A percentile compares a stretch with the other conserved stretches of the same genome.
Evolutionary conservation across 805 yeast species (phyloP).

Genomic region (Sporopachydermia lactativora): DNA sequence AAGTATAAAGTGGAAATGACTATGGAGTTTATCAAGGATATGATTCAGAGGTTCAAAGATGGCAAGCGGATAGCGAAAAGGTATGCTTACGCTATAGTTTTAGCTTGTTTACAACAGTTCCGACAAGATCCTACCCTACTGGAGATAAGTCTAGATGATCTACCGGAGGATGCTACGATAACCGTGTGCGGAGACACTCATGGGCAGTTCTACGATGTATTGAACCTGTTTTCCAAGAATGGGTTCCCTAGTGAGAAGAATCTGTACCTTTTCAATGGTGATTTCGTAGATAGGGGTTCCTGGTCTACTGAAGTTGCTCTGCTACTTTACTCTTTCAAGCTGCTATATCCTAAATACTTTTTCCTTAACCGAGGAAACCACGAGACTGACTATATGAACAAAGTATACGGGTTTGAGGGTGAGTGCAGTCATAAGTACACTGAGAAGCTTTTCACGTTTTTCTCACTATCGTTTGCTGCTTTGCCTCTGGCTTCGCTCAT

Average conservation of each 20-base stretch:
- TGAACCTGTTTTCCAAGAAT: constrained; percentile 60
- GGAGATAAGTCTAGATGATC: constrained; percentile 35
- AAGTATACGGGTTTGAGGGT: constrained; percentile 90
- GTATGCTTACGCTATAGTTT: constrained; percentile 70
- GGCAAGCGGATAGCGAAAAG: constrained; percentile 69
- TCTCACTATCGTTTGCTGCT: constrained; percentile 72
- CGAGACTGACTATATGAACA: constrained; percentile 94
- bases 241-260: constrained; percentile 60
- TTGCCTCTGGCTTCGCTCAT: constrained; percentile 79
- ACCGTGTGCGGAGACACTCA: constrained; percentile 97
- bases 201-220: constrained; percentile 87
- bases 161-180: constrained; percentile 29
- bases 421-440: constrained; percentile 88
- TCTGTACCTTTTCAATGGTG: constrained; percentile 84
- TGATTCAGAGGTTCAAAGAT: constrained; percentile 57
- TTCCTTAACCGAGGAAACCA: constrained; percentile 91
- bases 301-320: constrained; percentile 97
- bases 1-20: constrained; percentile 27
- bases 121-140: constrained; percentile 58
- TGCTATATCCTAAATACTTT: constrained; percentile 54
- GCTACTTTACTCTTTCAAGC: constrained; percentile 60
- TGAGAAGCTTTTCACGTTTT: constrained; percentile 65
- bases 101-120: constrained; percentile 54
- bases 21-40: constrained; percentile 39
- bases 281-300: constrained; percentile 94